phyloP scores from a whole-genome alignment of 306 rosid species.

The Ziziphus jujuba region DNA sequence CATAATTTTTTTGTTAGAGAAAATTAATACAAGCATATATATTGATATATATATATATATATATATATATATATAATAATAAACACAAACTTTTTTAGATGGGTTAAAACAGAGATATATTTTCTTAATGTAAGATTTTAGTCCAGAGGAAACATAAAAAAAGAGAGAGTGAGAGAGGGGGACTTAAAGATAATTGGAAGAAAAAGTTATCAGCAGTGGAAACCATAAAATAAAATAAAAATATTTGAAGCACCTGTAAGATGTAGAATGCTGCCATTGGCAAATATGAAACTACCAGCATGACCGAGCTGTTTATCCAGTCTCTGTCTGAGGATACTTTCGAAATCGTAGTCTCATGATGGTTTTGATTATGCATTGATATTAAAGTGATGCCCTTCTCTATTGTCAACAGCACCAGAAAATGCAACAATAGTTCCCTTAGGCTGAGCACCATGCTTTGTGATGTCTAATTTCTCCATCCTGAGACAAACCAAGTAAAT shows the following conservation, averaged over 20 bases:
- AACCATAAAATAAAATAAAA: background rate
- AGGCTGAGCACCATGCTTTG: slow-evolving; percentile 8
- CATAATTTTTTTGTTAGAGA: too few relatives aligned
- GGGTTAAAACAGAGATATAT: too few relatives aligned
- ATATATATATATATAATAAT: too few relatives aligned
- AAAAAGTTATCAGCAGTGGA: background rate
- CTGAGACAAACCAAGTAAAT: background rate
- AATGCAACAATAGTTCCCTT: slow-evolving; percentile 30
- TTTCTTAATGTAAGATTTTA: too few relatives aligned
- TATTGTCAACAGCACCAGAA: slow-evolving; percentile 24
- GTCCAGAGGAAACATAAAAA: too few relatives aligned
- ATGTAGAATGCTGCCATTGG: slow-evolving; percentile 13
- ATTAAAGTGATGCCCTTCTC: slow-evolving; percentile 20
- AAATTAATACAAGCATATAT: too few relatives aligned
- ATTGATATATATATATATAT: too few relatives aligned
- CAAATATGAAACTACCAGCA: slow-evolving; percentile 1
- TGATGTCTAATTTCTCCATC: slow-evolving; percentile 17
- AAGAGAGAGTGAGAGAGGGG: too few relatives aligned
- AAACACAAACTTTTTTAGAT: too few relatives aligned
- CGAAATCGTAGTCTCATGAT: background rate
- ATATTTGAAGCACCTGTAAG: slow-evolving; percentile 17
- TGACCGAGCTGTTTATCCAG: slow-evolving; percentile 24
- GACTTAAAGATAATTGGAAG: too few relatives aligned
- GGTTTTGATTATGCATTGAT: background rate
- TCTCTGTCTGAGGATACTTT: background rate